These are phyloP conservation scores for Atractiella rhizophila DNA, from an alignment of 768 basidiomycete genomes.

Conservation along the genomic window DNA sequence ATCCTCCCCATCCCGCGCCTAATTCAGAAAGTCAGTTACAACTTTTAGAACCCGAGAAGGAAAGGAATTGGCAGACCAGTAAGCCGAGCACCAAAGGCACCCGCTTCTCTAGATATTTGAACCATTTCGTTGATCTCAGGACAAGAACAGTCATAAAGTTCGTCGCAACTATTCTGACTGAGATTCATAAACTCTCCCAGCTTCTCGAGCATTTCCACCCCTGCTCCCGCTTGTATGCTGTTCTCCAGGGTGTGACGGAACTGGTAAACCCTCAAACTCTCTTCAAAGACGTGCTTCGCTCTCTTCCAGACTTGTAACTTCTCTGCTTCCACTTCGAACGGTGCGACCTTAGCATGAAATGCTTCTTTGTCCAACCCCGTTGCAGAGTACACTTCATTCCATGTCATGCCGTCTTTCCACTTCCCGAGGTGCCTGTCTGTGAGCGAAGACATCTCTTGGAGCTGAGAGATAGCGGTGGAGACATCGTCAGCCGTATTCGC, in stretches of 20 bases:
- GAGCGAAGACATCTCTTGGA: constrained; percentile 40
- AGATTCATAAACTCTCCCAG: constrained; percentile 56
- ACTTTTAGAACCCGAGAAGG: not conserved
- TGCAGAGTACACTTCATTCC: constrained; percentile 24
- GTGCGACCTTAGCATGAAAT: constrained; percentile 7
- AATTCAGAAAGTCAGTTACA: constrained; percentile 17
- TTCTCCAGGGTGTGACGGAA: constrained; percentile 38
- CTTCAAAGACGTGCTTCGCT: constrained; percentile 56
- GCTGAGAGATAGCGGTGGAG: constrained; percentile 18
- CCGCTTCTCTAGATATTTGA: constrained; percentile 36
- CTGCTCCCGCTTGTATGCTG: constrained; percentile 15
- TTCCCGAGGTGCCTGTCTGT: constrained; percentile 25
- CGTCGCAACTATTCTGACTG: constrained; percentile 43
- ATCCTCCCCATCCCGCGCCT: constrained; percentile 9
- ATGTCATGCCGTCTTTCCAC: constrained; percentile 24
- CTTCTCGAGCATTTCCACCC: constrained; percentile 10
- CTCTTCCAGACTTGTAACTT: constrained; percentile 57
- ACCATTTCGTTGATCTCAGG: constrained; percentile 50
- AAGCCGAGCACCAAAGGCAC: constrained; percentile 57
- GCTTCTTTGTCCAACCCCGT: constrained; percentile 29
- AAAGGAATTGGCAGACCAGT: constrained; percentile 33
- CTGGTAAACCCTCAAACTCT: constrained; percentile 42
- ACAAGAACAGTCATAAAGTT: constrained; percentile 53
- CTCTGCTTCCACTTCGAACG: constrained; percentile 10
- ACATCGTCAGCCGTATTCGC: constrained; percentile 3